phyloP scores from a whole-genome alignment of 345 rosid species.

The Draba incana region DNA sequence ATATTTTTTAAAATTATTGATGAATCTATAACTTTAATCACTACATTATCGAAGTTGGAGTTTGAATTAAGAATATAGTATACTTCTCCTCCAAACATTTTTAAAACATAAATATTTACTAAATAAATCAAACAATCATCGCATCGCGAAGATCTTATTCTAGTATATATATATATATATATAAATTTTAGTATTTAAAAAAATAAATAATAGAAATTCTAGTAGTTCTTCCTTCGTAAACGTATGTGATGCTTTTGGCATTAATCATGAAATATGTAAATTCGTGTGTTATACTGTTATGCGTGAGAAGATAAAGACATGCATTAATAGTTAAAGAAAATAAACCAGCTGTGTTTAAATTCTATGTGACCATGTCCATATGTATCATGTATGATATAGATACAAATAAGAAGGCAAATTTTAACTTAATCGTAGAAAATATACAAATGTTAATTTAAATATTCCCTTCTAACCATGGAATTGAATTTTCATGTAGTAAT shows the following conservation, averaged over 20 bases:
- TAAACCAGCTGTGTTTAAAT: neutral
- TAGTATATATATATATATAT: no score
- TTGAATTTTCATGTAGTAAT: constrained; percentile 8
- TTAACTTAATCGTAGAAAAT: neutral
- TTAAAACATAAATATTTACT: no score
- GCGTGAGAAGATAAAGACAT: neutral
- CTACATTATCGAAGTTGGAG: no score
- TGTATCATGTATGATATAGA: neutral
- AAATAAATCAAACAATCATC: no score
- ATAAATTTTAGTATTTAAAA: no score
- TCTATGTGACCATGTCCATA: neutral
- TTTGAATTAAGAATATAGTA: no score
- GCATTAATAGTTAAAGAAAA: constrained; percentile 2
- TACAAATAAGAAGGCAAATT: neutral
- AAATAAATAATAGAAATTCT: no score
- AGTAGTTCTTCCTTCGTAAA: constrained; percentile 1
- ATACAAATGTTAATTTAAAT: neutral
- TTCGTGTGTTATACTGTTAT: neutral
- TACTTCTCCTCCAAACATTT: no score
- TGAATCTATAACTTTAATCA: no score
- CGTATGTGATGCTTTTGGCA: constrained; percentile 4
- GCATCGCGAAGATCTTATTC: no score
- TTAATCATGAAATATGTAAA: neutral
- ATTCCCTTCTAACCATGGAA: constrained; percentile 18
- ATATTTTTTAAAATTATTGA: no score